phyloP scores from a whole-genome alignment of 2,329 filamentous ascomycete species.

The Venturia effusa region DNA sequence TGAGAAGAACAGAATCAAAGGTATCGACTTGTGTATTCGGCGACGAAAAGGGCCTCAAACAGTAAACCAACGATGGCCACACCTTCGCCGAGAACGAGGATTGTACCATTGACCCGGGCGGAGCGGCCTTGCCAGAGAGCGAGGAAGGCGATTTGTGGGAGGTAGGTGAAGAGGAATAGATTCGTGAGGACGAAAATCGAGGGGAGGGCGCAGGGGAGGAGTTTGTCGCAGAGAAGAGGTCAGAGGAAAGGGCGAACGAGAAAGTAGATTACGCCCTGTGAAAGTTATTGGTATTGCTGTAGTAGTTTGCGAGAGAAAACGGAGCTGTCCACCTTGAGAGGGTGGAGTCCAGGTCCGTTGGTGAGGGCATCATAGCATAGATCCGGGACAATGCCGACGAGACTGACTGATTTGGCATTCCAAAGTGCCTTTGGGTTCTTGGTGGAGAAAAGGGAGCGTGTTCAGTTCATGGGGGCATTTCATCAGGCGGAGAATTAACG shows the following conservation, averaged over 20 bases:
- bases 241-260: conserved; percentile 65
- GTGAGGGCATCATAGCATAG: conserved; percentile 3
- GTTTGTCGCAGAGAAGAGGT: conserved; percentile 64
- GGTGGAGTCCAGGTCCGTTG: conserved; percentile 32
- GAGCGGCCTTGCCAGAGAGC: conserved; percentile 75
- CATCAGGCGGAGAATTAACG: no score
- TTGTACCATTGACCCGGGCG: conserved; percentile 82
- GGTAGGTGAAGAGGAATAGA: conserved; percentile 77
- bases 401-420: background rate
- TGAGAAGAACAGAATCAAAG: conserved; percentile 56
- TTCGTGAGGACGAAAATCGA: conserved; percentile 75
- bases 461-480: background rate
- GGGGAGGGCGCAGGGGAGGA: conserved; percentile 72
- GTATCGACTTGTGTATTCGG: conserved; percentile 67
- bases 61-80: conserved; percentile 50
- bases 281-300: conserved; percentile 4
- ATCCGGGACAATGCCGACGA: conserved; percentile 1
- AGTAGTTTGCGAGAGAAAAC: background rate
- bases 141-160: conserved; percentile 82
- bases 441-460: background rate
- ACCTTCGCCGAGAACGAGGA: conserved; percentile 65
- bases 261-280: conserved; percentile 72
- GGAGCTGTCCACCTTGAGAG: conserved; percentile 29
- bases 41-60: conserved; percentile 44
- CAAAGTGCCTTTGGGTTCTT: background rate